Conservation (phyloP, 2,329 filamentous ascomycete genomes). For the Penicillium occitanis region DNA sequence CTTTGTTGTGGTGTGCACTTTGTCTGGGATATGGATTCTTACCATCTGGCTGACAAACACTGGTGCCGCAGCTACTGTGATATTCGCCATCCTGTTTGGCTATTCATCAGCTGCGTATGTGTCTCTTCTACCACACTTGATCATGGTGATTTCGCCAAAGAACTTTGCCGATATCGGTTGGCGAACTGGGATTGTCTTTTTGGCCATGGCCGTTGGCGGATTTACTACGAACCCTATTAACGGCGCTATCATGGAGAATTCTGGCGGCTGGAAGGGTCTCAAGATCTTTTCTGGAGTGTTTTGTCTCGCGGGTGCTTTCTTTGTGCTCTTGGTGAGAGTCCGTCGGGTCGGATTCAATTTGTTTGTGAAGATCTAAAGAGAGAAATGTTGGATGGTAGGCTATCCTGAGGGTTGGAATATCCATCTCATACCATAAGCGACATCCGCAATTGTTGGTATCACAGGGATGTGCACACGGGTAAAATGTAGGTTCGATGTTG, state of each 20-base stretch:
- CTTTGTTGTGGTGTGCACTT: conserved; percentile 26
- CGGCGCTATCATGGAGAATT: conserved; percentile 3
- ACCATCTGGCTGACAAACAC: conserved; percentile 32
- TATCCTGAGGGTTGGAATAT: no score
- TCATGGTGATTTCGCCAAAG: conserved; percentile 3
- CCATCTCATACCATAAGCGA: no score
- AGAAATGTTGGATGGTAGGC: not conserved
- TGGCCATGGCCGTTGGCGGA: not conserved
- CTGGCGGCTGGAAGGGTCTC: not conserved
- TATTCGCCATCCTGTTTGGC: conserved; percentile 33
- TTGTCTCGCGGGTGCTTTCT: conserved; percentile 1
- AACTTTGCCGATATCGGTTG: conserved; percentile 1
- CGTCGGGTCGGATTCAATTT: not conserved
- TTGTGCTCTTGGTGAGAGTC: not conserved
- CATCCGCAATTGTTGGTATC: no score
- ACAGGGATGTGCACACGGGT: no score
- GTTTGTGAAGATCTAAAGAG: not conserved
- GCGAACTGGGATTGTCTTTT: not conserved
- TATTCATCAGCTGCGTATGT: conserved; percentile 31
- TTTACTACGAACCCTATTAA: conserved; percentile 7
- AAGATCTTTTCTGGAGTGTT: conserved; percentile 6
- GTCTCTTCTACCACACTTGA: not conserved
- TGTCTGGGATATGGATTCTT: conserved; percentile 27
- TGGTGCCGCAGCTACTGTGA: conserved; percentile 30
- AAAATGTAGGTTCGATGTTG: no score